Conservation (phyloP, 352 stramenopile genomes). For the Phytopythium ostracodes region DNA sequence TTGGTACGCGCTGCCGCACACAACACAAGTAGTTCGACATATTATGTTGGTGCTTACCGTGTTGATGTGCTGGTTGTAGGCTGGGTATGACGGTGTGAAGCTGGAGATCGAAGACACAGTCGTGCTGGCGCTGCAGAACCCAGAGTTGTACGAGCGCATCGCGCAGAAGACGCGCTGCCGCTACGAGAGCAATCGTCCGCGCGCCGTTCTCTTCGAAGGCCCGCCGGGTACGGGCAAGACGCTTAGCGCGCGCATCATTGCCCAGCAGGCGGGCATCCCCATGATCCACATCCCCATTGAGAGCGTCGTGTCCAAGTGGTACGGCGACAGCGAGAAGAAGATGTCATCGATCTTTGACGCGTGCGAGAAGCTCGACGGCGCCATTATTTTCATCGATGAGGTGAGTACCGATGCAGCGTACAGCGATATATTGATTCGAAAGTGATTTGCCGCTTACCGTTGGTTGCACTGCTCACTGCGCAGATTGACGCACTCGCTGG, state of each 20-base stretch:
- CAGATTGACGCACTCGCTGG: slow-evolving; percentile 90
- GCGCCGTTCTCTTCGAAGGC: slow-evolving; percentile 91
- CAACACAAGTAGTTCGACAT: too few relatives aligned
- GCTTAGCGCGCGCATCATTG: slow-evolving; percentile 92
- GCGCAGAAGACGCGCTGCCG: slow-evolving; percentile 84
- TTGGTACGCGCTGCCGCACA: slow-evolving; percentile 50
- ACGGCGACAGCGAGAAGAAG: slow-evolving; percentile 94
- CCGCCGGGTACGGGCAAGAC: slow-evolving; percentile 94
- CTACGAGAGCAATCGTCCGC: slow-evolving; percentile 88
- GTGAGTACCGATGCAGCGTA: slow-evolving; percentile 16
- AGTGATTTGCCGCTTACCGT: background rate
- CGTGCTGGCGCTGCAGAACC: slow-evolving; percentile 89
- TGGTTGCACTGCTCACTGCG: background rate
- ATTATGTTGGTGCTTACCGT: background rate
- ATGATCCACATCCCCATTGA: slow-evolving; percentile 94
- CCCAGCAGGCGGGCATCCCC: slow-evolving; percentile 87
- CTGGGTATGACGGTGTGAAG: slow-evolving; percentile 90
- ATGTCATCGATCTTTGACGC: slow-evolving; percentile 93
- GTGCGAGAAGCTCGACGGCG: slow-evolving; percentile 88
- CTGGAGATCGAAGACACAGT: slow-evolving; percentile 91
- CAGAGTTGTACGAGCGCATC: slow-evolving; percentile 89
- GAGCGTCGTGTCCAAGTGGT: slow-evolving; percentile 93
- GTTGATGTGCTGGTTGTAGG: slow-evolving; percentile 23
- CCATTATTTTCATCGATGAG: slow-evolving; percentile 95
- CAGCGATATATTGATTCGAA: too few relatives aligned